Percentiles rank a stretch among this genome's conserved stretches.
phyloP scores from a whole-genome alignment of 441 rosid species.

The Gossypium lobatum region DNA sequence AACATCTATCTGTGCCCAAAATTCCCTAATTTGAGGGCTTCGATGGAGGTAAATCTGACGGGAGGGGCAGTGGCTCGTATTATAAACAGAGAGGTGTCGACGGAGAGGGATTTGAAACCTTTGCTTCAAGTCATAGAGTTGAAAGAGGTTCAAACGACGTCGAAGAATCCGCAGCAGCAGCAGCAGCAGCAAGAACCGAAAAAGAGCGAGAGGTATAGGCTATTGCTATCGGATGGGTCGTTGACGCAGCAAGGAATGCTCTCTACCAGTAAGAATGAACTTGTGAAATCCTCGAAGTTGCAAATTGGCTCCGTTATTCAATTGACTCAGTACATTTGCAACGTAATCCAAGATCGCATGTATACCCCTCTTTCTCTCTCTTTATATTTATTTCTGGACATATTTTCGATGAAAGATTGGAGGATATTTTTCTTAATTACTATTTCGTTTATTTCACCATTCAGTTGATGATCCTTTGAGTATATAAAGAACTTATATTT shows the following conservation, averaged over 20 bases:
- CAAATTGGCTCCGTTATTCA: slow-evolving; percentile 54
- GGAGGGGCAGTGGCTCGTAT: slow-evolving; percentile 48
- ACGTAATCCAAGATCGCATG: slow-evolving; percentile 52
- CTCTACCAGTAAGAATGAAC: slow-evolving; percentile 42
- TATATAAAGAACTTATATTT: background rate
- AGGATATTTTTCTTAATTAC: background rate
- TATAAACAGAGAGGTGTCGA: slow-evolving; percentile 31
- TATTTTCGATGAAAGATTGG: background rate
- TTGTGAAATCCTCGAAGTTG: slow-evolving; percentile 44
- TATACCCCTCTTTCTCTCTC: slow-evolving; percentile 14
- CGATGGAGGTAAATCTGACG: slow-evolving; percentile 44
- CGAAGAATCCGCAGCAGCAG: slow-evolving; percentile 35
- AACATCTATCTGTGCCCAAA: background rate
- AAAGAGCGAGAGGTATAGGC: slow-evolving; percentile 31
- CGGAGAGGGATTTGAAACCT: slow-evolving; percentile 46
- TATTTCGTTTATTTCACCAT: background rate
- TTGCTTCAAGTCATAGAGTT: slow-evolving; percentile 60
- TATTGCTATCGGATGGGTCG: slow-evolving; percentile 65
- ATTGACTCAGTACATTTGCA: slow-evolving; percentile 50
- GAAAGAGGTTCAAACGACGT: slow-evolving; percentile 34
- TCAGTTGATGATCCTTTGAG: background rate
- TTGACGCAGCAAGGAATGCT: slow-evolving; percentile 62
- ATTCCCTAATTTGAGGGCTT: background rate
- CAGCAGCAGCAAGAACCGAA: slow-evolving; percentile 11
- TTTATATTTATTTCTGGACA: background rate